Percentiles rank a stretch among this genome's conserved stretches.
phyloP scores from a whole-genome alignment of 768 basidiomycete genomes.

The Suillus brevipes region DNA sequence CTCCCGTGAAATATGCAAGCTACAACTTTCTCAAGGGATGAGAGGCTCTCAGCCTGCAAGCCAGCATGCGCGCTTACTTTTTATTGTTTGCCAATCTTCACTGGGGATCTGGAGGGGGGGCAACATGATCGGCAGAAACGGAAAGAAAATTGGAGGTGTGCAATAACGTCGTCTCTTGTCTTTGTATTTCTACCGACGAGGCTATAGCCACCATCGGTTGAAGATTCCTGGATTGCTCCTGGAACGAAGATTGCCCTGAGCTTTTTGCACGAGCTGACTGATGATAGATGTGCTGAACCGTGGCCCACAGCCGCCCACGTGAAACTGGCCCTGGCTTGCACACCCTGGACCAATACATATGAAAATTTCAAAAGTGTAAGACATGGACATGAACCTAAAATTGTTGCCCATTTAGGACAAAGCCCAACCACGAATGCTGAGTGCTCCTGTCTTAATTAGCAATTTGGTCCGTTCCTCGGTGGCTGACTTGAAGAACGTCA shows the following conservation, averaged over 20 bases:
- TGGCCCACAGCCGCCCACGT: not conserved
- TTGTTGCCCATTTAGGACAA: not conserved
- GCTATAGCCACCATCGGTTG: not conserved
- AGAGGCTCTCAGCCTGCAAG: not conserved
- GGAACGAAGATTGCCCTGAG: not conserved
- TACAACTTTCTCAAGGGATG: not conserved
- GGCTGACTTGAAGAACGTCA: not conserved
- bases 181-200: not conserved
- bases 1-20: constrained; percentile 15
- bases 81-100: not conserved
- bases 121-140: not conserved
- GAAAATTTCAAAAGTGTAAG: not conserved
- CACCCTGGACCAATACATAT: not conserved
- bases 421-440: not conserved
- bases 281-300: not conserved
- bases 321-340: not conserved
- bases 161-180: not conserved
- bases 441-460: not conserved
- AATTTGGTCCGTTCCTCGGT: no score
- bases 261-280: not conserved
- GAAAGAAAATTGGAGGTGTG: not conserved
- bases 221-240: not conserved
- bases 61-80: not conserved
- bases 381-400: not conserved
- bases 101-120: not conserved